Conservation (phyloP, 768 basidiomycete species). For the Mycena capillaripes region DNA sequence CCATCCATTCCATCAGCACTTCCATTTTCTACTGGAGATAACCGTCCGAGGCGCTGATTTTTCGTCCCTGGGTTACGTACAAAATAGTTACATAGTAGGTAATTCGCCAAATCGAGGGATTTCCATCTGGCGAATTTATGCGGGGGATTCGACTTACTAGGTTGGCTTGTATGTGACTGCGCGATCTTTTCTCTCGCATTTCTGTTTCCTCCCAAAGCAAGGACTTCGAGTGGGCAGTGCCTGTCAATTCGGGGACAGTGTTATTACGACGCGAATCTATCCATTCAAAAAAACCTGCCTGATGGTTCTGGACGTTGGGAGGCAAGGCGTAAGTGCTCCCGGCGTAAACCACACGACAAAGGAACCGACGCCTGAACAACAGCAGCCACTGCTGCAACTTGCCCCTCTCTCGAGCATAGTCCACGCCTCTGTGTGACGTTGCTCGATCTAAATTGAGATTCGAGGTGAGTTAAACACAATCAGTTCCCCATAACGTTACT, state of each 20-base stretch:
- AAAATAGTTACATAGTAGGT: background rate
- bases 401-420: background rate
- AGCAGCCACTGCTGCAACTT: background rate
- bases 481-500: background rate
- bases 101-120: background rate
- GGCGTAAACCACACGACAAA: background rate
- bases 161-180: background rate
- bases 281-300: background rate
- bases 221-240: background rate
- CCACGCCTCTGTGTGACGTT: conserved; percentile 9
- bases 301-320: background rate
- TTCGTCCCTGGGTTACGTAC: conserved; percentile 19
- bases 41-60: conserved; percentile 20
- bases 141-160: background rate
- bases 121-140: background rate
- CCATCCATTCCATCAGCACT: conserved; percentile 11
- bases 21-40: conserved; percentile 21
- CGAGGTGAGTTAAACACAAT: conserved; percentile 15
- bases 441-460: background rate
- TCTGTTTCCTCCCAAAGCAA: too few species aligned
- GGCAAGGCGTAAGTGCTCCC: background rate
- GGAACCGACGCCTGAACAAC: background rate
- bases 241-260: background rate
- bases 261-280: background rate
- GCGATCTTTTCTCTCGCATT: too few species aligned